Base-by-base conservation (phyloP, 2,329 filamentous ascomycete species). In the Pseudocercospora fijiensis region DNA sequence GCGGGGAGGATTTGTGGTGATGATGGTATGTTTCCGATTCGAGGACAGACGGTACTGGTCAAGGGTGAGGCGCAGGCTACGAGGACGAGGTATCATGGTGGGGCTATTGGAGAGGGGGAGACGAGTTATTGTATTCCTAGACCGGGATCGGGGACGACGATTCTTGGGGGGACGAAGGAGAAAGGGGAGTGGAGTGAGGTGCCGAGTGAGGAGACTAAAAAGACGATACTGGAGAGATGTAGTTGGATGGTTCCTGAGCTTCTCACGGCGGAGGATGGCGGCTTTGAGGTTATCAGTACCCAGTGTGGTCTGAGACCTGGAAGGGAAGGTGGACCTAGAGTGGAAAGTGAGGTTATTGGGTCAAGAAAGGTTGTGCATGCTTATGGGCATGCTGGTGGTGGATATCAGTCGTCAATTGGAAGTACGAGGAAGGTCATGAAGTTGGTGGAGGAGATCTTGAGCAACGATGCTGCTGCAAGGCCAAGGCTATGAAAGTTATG, bases 361-460 rank as follows among this genome's bases (percentile, higher is more conserved):
- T 67, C 66, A 13, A 72, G 68, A 69, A 70, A 67, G 60, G 73
- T 82, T 9, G 76, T 81, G 41, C 81, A 82, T 76, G 72, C 75
- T 58, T 83, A 82, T 76, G 81, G 80, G 11, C 79, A 82, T 77
- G 77, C 75, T 22, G 80, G 79, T 2, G 80, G 76, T 47, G 81
- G 81, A 60, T 80, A 73, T 68, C 74, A 76, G 67, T 74, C 76
- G 55, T 74, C 71, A 16, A 61, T 75, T 16, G 74, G 74, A 5
- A 61, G 60, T 58, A 70, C 72, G 47, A 72, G 69, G 53, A 60
- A 69, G 60, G 71, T 73, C 3, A 37, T 72, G 47, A 64, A 53
- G 43, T 55, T 76, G 65, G 71, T 76, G 13, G 60, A 65, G 47
- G 72, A 74, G 58, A 69, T 69, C 64, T 9, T 74, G 47, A 70